Percentiles rank a stretch among this genome's conserved stretches.
phyloP scores from a whole-genome alignment of 768 basidiomycete species.

The Xerocomus spinulosus region DNA sequence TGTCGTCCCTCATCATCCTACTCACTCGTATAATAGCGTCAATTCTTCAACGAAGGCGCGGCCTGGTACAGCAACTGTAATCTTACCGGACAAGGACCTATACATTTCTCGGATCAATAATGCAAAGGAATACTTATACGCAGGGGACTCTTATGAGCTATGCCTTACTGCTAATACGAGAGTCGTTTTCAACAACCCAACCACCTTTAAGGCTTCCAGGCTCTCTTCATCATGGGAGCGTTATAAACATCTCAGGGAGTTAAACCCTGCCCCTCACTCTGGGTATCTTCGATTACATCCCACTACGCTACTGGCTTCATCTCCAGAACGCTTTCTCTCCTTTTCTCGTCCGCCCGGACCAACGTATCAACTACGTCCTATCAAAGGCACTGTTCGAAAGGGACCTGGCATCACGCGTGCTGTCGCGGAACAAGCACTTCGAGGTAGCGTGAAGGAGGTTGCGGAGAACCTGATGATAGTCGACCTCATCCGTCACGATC shows the following conservation, averaged over 20 bases:
- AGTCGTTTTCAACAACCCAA: slow-evolving; percentile 43
- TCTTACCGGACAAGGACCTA: slow-evolving; percentile 49
- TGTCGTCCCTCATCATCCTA: slow-evolving; percentile 9
- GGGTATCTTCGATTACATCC: slow-evolving; percentile 76
- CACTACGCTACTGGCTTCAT: slow-evolving; percentile 76
- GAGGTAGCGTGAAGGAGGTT: slow-evolving; percentile 78
- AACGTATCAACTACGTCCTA: slow-evolving; percentile 81
- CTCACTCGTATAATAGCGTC: slow-evolving; percentile 8
- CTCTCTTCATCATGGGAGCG: slow-evolving; percentile 58
- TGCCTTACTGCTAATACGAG: slow-evolving; percentile 78
- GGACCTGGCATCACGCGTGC: slow-evolving; percentile 57
- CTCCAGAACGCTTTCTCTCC: slow-evolving; percentile 88
- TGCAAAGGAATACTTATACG: slow-evolving; percentile 69
- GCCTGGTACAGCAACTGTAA: slow-evolving; percentile 31
- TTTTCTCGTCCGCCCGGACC: slow-evolving; percentile 62
- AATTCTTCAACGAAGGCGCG: slow-evolving; percentile 26
- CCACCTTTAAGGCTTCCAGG: slow-evolving; percentile 9
- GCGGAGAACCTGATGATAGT: slow-evolving; percentile 99
- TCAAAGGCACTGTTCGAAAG: slow-evolving; percentile 88
- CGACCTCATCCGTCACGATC: slow-evolving; percentile 90
- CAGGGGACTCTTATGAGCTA: slow-evolving; percentile 91
- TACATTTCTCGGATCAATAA: slow-evolving; percentile 68
- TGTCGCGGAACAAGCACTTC: slow-evolving; percentile 58
- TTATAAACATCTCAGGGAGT: slow-evolving; percentile 63
- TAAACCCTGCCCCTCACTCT: slow-evolving; percentile 88